Percentiles rank a stretch among this genome's conserved stretches.
Conservation (phyloP, 2,329 filamentous ascomycete species). For the Diaporthe citrichinensis region DNA sequence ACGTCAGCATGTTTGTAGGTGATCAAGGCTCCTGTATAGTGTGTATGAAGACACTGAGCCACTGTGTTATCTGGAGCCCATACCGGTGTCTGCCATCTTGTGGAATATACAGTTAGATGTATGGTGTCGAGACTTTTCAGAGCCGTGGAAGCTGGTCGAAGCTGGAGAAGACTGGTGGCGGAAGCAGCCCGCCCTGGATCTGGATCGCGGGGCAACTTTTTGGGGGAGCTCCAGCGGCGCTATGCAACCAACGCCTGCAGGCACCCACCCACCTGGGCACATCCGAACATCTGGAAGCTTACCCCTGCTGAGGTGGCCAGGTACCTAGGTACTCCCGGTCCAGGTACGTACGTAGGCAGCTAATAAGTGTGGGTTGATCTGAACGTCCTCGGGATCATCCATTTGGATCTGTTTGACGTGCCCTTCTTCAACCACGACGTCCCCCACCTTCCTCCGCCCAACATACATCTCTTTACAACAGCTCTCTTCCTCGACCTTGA, state of each 20-base stretch:
- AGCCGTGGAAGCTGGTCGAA: constrained; percentile 44
- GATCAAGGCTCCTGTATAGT: background rate
- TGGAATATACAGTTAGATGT: background rate
- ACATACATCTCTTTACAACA: background rate
- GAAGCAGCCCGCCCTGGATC: constrained; percentile 22
- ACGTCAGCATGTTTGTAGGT: constrained; percentile 1
- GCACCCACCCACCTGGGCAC: constrained; percentile 8
- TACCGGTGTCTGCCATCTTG: constrained; percentile 60
- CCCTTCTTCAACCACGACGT: background rate
- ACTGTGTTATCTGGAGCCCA: background rate
- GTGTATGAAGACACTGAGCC: background rate
- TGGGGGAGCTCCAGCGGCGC: constrained; percentile 15
- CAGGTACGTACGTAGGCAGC: background rate
- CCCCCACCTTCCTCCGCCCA: background rate
- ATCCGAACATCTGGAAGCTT: background rate
- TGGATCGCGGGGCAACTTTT: constrained; percentile 44
- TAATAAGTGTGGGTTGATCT: background rate
- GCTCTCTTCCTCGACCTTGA: background rate
- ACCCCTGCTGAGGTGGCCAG: constrained; percentile 8
- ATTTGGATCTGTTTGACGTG: background rate
- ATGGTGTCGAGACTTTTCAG: constrained; percentile 17
- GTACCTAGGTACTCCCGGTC: background rate
- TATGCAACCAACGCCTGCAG: constrained; percentile 4
- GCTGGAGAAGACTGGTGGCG: constrained; percentile 27
- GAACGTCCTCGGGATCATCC: background rate